Conservation (phyloP, 108 stramenopile genomes). For the Cyclotella kingstonii region DNA sequence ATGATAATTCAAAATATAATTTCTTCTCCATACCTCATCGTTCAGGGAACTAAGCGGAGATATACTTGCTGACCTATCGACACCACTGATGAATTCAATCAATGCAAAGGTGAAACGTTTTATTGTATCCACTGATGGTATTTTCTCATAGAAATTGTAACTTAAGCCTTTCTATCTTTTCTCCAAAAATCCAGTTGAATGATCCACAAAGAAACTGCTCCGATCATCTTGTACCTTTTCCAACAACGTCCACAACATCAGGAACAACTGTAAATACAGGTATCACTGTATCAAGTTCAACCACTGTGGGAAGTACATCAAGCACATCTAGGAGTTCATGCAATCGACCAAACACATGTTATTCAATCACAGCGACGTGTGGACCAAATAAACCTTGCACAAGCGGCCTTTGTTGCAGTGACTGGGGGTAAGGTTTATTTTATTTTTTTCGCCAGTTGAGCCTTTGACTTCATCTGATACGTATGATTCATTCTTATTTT, state of each 20-base stretch:
- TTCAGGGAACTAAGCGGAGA: constrained; percentile 23
- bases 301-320: background rate
- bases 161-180: background rate
- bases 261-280: background rate
- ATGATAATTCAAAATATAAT: too few relatives aligned
- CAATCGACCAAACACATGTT: background rate
- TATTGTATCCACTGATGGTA: too few relatives aligned
- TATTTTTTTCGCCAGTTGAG: background rate
- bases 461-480: too few relatives aligned
- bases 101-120: constrained; percentile 10
- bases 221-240: background rate
- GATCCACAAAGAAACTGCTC: constrained; percentile 19
- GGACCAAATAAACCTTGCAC: background rate
- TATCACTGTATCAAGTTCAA: background rate
- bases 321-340: background rate
- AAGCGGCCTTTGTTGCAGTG: background rate
- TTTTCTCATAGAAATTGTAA: too few relatives aligned
- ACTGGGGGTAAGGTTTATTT: background rate
- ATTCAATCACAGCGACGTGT: background rate
- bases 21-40: too few relatives aligned
- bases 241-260: constrained; percentile 3
- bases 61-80: constrained; percentile 29
- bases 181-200: constrained; percentile 1
- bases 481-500: background rate
- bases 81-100: constrained; percentile 27